A percentile compares a stretch with the other conserved stretches of the same genome.
Evolutionary conservation across 495 filamentous ascomycete species (phyloP).

Genomic region (Neurospora africana): DNA sequence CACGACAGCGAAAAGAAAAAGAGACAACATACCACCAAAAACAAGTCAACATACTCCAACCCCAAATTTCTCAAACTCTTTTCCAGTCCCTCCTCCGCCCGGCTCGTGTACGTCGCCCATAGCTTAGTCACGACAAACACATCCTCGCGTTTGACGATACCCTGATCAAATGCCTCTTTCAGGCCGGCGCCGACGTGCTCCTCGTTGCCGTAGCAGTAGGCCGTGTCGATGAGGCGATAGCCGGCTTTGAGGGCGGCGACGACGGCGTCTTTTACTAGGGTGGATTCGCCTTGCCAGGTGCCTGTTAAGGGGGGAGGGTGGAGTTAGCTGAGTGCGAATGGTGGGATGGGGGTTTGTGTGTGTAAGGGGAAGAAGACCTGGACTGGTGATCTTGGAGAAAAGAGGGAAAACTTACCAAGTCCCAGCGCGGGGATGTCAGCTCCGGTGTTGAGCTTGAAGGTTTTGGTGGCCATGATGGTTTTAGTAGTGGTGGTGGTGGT

Average conservation of each 20-base stretch:
- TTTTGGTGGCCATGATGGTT: slow-evolving; percentile 35
- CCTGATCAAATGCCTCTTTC: slow-evolving; percentile 52
- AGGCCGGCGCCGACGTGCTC: slow-evolving; percentile 46
- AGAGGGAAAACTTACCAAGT: slow-evolving; percentile 38
- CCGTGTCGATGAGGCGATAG: slow-evolving; percentile 53
- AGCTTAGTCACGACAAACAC: slow-evolving; percentile 78
- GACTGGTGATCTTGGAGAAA: not conserved
- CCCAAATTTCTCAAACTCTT: slow-evolving; percentile 60
- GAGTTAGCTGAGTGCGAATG: no score
- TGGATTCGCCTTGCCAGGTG: slow-evolving; percentile 65
- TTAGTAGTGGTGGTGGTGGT: not conserved
- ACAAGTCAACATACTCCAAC: slow-evolving; percentile 74
- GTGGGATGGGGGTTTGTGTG: not conserved
- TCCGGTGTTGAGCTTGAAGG: slow-evolving; percentile 68
- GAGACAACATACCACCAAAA: slow-evolving; percentile 37
- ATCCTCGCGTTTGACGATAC: slow-evolving; percentile 62
- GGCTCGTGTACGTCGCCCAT: slow-evolving; percentile 67
- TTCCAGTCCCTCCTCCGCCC: slow-evolving; percentile 57
- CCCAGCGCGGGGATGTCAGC: slow-evolving; percentile 65
- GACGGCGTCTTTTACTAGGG: slow-evolving; percentile 46
- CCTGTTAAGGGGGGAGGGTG: slow-evolving; percentile 25
- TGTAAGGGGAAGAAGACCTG: not conserved
- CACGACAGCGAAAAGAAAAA: no score
- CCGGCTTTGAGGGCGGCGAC: slow-evolving; percentile 47
- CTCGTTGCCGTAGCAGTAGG: slow-evolving; percentile 52